Percentiles rank a stretch among this genome's conserved stretches.
Evolutionary conservation across 2,329 filamentous ascomycete species (phyloP).

Genomic region (Ophiostoma australiae): DNA sequence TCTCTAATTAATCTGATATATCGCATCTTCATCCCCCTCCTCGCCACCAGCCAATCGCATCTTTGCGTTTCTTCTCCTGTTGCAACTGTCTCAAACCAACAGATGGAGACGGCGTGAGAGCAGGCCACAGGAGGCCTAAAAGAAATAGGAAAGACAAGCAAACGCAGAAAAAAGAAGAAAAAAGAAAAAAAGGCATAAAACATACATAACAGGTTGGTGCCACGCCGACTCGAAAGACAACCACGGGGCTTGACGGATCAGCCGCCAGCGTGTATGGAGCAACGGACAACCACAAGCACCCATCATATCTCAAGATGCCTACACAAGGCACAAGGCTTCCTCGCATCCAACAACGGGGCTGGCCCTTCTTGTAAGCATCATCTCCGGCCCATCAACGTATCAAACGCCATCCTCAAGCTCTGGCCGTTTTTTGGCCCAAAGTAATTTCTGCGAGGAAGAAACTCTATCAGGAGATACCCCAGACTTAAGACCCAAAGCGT

Average conservation of each 20-base stretch:
- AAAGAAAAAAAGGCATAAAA: background rate
- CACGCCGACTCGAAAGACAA: background rate
- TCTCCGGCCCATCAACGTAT: background rate
- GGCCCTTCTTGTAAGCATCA: background rate
- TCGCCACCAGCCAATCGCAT: background rate
- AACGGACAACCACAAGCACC: background rate
- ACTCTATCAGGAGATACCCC: background rate
- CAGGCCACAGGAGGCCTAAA: background rate
- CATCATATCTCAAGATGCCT: background rate
- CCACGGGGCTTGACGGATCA: constrained; percentile 4
- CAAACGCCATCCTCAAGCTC: background rate
- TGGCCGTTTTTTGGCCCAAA: background rate
- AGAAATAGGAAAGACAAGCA: background rate
- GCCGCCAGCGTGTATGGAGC: background rate
- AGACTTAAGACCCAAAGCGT: background rate
- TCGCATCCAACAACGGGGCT: background rate
- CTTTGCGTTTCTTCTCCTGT: background rate
- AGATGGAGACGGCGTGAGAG: background rate
- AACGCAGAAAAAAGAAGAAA: background rate
- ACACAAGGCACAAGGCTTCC: background rate
- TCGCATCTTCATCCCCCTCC: background rate
- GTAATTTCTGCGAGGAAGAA: background rate
- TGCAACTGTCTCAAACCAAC: constrained; percentile 8
- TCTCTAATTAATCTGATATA: background rate
- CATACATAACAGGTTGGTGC: background rate